These are phyloP conservation scores for Aspergillus aculeatus DNA, from an alignment of 2,329 filamentous ascomycete species.

Conservation along the genomic window DNA sequence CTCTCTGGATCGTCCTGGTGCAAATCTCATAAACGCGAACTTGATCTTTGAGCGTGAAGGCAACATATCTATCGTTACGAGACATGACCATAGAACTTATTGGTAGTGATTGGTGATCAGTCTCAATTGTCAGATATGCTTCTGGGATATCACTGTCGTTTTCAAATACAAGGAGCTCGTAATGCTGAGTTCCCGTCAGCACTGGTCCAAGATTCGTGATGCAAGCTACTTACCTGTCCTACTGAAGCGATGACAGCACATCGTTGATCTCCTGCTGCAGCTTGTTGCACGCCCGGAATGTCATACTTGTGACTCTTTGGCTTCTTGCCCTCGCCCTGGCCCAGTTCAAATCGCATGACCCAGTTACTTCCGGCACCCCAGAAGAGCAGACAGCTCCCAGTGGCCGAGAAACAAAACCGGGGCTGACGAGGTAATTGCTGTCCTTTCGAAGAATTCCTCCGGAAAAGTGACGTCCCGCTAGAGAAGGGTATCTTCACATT, in stretches of 20 bases:
- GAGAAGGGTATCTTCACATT: slow-evolving; percentile 20
- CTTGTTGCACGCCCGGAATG: slow-evolving; percentile 31
- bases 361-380: slow-evolving; percentile 22
- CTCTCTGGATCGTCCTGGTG: slow-evolving; percentile 13
- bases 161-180: slow-evolving; percentile 29
- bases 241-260: slow-evolving; percentile 31
- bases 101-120: slow-evolving; percentile 18
- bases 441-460: slow-evolving; percentile 20
- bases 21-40: slow-evolving; percentile 22
- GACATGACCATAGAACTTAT: slow-evolving; percentile 23
- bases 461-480: slow-evolving; percentile 19
- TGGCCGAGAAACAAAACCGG: slow-evolving; percentile 31
- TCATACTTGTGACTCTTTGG: slow-evolving; percentile 34
- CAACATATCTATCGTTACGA: slow-evolving; percentile 23
- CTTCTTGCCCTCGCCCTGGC: slow-evolving; percentile 24
- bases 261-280: slow-evolving; percentile 32
- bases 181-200: slow-evolving; percentile 23
- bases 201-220: not conserved
- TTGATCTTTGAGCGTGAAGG: slow-evolving; percentile 23
- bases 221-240: slow-evolving; percentile 19
- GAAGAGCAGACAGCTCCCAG: slow-evolving; percentile 21
- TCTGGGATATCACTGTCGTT: slow-evolving; percentile 24
- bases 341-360: slow-evolving; percentile 32
- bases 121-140: slow-evolving; percentile 29
- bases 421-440: slow-evolving; percentile 31